Conservation (phyloP, 805 yeast species). For the Teunomyces gatunensis region DNA sequence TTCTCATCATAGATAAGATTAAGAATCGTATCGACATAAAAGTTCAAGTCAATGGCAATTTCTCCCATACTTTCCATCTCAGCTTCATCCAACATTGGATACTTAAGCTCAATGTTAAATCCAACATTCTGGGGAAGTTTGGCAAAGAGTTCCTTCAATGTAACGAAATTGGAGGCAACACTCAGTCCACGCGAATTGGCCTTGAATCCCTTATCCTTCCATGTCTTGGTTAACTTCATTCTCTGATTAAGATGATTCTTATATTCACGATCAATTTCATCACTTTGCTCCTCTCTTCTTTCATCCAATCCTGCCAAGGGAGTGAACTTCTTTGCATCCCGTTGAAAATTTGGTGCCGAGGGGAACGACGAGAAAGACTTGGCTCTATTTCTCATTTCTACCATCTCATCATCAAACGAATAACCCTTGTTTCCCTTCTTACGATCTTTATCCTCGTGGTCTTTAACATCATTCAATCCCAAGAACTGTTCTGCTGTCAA, state of each 20-base stretch:
- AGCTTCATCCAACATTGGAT: conserved; percentile 94
- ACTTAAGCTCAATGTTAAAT: conserved; percentile 90
- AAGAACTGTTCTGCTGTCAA: conserved; percentile 86
- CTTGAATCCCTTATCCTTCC: conserved; percentile 80
- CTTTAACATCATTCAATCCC: conserved; percentile 42
- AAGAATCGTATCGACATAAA: conserved; percentile 85
- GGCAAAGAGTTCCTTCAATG: conserved; percentile 77
- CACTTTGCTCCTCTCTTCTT: conserved; percentile 13
- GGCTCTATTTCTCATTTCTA: conserved; percentile 34
- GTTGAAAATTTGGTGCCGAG: conserved; percentile 28
- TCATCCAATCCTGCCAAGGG: conserved; percentile 6
- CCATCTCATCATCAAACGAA: conserved; percentile 36
- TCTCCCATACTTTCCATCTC: conserved; percentile 86
- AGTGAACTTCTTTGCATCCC: conserved; percentile 5
- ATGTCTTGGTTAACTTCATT: conserved; percentile 85
- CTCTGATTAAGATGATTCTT: conserved; percentile 48
- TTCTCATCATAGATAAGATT: conserved; percentile 72
- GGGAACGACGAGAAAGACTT: conserved; percentile 38
- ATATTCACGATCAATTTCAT: conserved; percentile 38
- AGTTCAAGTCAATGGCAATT: conserved; percentile 76
- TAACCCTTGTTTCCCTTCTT: conserved; percentile 14
- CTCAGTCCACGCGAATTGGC: conserved; percentile 90
- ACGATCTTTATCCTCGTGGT: not conserved
- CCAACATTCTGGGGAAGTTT: conserved; percentile 83
- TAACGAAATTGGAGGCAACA: conserved; percentile 89